Conservation (phyloP, 2,329 filamentous ascomycete genomes). For the Trichoderma oligosporum region DNA sequence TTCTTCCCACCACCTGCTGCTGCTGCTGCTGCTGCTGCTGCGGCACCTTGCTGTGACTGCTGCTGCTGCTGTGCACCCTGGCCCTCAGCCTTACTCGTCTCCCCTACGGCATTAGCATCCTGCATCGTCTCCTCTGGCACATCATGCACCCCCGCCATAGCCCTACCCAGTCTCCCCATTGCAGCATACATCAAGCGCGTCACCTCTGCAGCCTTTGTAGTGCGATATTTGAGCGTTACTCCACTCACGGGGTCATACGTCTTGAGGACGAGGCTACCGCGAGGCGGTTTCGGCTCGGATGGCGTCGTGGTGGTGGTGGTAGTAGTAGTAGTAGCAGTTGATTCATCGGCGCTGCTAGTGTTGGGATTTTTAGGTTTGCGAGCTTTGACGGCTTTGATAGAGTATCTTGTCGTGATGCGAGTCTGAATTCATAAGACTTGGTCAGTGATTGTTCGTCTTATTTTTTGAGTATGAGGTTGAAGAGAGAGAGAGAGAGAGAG, state of each 20-base stretch:
- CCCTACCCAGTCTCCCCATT: constrained; percentile 70
- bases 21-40: neutral
- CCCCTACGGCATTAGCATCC: constrained; percentile 34
- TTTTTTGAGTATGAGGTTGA: too few species aligned
- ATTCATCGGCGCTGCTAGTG: constrained; percentile 22
- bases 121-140: constrained; percentile 41
- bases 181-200: constrained; percentile 68
- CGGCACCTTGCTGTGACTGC: constrained; percentile 23
- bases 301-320: constrained; percentile 30
- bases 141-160: constrained; percentile 56
- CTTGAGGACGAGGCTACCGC: constrained; percentile 75
- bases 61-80: constrained; percentile 29
- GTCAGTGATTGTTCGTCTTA: neutral
- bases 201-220: constrained; percentile 87
- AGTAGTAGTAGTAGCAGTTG: constrained; percentile 22
- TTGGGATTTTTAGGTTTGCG: constrained; percentile 18
- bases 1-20: constrained; percentile 57
- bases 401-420: constrained; percentile 89
- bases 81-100: constrained; percentile 25
- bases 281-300: constrained; percentile 46
- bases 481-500: neutral
- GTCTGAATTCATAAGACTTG: constrained; percentile 56
- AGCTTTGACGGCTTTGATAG: constrained; percentile 51
- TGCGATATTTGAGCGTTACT: constrained; percentile 83
- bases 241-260: constrained; percentile 83